These are phyloP conservation scores for Aspergillus pseudoglaucus DNA, from an alignment of 2,329 filamentous ascomycete genomes.

Conservation along the genomic window DNA sequence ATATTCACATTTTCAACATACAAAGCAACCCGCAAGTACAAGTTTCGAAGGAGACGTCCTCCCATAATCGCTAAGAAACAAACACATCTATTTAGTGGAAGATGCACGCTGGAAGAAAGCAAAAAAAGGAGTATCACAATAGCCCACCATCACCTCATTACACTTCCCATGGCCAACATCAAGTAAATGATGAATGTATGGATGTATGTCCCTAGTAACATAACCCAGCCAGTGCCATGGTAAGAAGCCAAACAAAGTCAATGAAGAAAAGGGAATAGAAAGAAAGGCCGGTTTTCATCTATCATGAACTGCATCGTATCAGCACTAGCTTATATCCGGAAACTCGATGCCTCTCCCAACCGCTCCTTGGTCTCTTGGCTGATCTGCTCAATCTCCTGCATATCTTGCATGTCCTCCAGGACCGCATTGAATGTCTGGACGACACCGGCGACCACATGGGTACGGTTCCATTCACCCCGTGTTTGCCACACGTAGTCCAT, in stretches of 20 bases:
- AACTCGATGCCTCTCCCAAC: slow-evolving; percentile 16
- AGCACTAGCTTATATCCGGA: slow-evolving; percentile 3
- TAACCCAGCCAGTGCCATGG: slow-evolving; percentile 2
- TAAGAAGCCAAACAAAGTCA: slow-evolving; percentile 8
- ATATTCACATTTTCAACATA: no score
- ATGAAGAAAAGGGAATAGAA: slow-evolving; percentile 4
- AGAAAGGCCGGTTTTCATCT: background rate
- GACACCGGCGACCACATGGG: slow-evolving; percentile 60
- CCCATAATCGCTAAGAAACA: background rate
- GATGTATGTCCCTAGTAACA: background rate
- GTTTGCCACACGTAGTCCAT: slow-evolving; percentile 86
- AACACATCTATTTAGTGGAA: slow-evolving; percentile 1
- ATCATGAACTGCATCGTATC: background rate
- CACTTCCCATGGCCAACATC: slow-evolving; percentile 1
- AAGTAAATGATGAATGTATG: slow-evolving; percentile 7
- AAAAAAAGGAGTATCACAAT: slow-evolving; percentile 3
- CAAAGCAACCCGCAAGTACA: no score
- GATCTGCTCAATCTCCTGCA: slow-evolving; percentile 36
- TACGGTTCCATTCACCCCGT: slow-evolving; percentile 76
- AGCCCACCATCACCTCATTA: slow-evolving; percentile 13
- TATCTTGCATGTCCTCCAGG: slow-evolving; percentile 53
- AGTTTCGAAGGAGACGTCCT: no score
- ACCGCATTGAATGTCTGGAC: slow-evolving; percentile 66
- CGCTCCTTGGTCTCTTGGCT: slow-evolving; percentile 30
- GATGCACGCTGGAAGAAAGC: slow-evolving; percentile 5